Percentiles rank a stretch among this genome's conserved stretches.
Evolutionary conservation across 2,329 filamentous ascomycete species (phyloP).

Genomic region (Cytospora piceae): DNA sequence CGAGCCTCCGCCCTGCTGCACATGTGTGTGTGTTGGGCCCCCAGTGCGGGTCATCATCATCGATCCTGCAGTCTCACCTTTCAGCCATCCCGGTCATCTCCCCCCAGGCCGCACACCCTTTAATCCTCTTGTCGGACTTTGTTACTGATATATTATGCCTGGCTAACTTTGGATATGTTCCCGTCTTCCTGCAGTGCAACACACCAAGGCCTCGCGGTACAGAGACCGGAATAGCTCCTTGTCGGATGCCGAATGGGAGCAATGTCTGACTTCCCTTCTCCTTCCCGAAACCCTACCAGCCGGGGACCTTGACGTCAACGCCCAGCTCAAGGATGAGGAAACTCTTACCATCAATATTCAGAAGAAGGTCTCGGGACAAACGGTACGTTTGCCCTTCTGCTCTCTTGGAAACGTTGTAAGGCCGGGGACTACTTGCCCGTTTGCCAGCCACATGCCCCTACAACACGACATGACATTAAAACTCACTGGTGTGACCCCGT

Average conservation of each 20-base stretch:
- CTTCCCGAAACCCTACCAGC: constrained; percentile 49
- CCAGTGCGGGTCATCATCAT: constrained; percentile 12
- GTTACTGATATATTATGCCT: neutral
- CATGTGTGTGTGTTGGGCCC: neutral
- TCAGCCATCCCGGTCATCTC: constrained; percentile 58
- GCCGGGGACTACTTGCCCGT: neutral
- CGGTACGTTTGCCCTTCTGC: constrained; percentile 51
- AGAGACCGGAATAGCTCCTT: constrained; percentile 58
- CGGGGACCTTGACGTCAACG: constrained; percentile 62
- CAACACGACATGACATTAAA: neutral
- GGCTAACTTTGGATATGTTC: constrained; percentile 12
- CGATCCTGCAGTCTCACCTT: constrained; percentile 50
- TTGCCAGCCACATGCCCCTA: neutral
- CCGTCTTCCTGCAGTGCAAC: constrained; percentile 51
- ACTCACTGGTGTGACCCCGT: constrained; percentile 33
- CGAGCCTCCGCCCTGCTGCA: neutral
- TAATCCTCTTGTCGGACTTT: neutral
- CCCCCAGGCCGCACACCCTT: constrained; percentile 9
- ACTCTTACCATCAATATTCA: constrained; percentile 66
- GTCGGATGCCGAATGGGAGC: constrained; percentile 68
- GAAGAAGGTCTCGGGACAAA: constrained; percentile 69
- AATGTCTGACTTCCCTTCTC: constrained; percentile 61
- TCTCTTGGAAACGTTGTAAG: constrained; percentile 13
- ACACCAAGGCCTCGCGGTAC: constrained; percentile 57
- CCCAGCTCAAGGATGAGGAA: constrained; percentile 57